These are phyloP conservation scores for Annona squamosa DNA, from an alignment of 164 flowering plant genomes.

Conservation along the genomic window DNA sequence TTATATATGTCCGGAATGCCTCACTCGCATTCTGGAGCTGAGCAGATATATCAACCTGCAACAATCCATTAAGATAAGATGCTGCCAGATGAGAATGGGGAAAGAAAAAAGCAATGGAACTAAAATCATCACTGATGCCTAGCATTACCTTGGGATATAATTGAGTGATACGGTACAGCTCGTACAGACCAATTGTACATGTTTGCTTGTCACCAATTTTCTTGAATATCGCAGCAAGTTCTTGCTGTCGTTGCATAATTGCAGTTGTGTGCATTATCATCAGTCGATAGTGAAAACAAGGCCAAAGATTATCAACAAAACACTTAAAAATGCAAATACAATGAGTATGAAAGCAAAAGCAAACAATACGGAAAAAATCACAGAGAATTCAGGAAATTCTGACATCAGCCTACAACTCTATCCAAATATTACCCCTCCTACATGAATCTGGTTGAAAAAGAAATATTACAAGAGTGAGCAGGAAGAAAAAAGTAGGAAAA, in stretches of 20 bases:
- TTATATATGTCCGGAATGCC: conserved; percentile 95
- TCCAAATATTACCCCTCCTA: no score
- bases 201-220: conserved; percentile 99
- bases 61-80: neutral
- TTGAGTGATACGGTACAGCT: conserved; percentile 87
- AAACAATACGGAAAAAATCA: neutral
- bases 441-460: no score
- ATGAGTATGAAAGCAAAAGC: neutral
- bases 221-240: conserved; percentile 95
- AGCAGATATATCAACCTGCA: conserved; percentile 94
- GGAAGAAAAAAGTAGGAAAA: no score
- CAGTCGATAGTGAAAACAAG: neutral
- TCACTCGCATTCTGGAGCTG: conserved; percentile 99
- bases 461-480: no score
- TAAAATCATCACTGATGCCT: neutral
- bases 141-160: conserved; percentile 79
- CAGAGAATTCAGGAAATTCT: no score
- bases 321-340: neutral
- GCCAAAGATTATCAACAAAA: neutral
- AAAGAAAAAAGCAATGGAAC: neutral
- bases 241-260: conserved; percentile 58
- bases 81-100: neutral
- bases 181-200: conserved; percentile 85
- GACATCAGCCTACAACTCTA: no score
- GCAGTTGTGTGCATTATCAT: neutral